phyloP scores from a whole-genome alignment of 2,329 filamentous ascomycete species.

The Aureobasidium sp. region DNA sequence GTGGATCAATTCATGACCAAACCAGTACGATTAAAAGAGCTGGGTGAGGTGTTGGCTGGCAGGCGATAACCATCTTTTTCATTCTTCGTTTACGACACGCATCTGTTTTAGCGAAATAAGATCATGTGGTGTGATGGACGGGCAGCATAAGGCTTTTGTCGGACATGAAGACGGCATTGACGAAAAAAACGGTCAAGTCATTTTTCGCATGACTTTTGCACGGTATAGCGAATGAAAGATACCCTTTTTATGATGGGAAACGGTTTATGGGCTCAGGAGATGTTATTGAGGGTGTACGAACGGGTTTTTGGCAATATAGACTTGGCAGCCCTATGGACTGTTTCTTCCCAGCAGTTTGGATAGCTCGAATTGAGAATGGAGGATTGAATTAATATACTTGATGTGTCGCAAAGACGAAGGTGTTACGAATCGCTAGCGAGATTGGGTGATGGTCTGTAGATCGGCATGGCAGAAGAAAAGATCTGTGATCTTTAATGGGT shows the following conservation, averaged over 20 bases:
- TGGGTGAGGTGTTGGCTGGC: slow-evolving; percentile 6
- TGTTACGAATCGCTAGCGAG: background rate
- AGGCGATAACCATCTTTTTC: background rate
- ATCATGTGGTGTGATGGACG: background rate
- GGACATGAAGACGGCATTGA: too few relatives aligned
- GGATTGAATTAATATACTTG: background rate
- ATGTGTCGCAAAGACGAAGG: background rate
- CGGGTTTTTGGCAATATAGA: background rate
- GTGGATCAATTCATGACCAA: slow-evolving; percentile 29
- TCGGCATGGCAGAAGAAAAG: background rate
- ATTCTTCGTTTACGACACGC: background rate
- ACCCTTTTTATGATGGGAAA: background rate
- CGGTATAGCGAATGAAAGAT: background rate
- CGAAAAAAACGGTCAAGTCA: background rate
- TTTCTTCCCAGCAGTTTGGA: background rate
- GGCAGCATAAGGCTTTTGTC: background rate
- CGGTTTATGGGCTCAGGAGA: background rate
- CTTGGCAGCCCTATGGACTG: background rate
- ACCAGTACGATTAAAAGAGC: slow-evolving; percentile 19
- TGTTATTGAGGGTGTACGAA: background rate
- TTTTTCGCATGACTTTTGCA: background rate
- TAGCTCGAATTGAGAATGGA: background rate
- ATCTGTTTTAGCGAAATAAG: background rate
- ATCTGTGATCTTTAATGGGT: too few relatives aligned
- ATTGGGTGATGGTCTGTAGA: background rate